Base-by-base conservation (phyloP, 495 filamentous ascomycete species). In the Chaetomium cochliodes region DNA sequence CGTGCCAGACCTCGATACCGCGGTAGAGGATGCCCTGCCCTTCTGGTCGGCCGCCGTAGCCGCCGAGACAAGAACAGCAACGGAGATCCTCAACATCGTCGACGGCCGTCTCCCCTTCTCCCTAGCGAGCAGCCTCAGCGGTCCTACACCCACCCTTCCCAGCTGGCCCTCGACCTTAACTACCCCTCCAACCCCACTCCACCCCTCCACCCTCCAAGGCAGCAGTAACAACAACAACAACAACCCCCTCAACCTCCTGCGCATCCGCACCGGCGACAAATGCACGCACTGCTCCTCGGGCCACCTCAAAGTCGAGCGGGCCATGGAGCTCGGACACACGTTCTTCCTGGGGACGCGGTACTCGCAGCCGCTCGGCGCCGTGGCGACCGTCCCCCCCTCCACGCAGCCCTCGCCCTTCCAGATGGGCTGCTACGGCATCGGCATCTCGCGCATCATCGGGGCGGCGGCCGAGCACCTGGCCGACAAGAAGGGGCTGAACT, bases 381-480 rank as follows among this genome's bases (percentile, higher is more conserved):
- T 73, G 5, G 82, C 93, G 11, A 74, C 78, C 7, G 13, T 76
- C 0, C 78, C 80, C 18, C 20, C 64, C 6, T 41, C 73, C 16
- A 41, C 61, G 37, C 54, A 65, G 28, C 22, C 53, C 22, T 81
- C 85, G 0, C 78, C 87, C 0, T 83, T 97, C 75, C 84, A 94
- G 60, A 97, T 98, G 93, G 94, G 94, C 53, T 98, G 96, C 67
- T 90, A 98, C 69, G 94, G 94, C 1, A 97, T 98, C 63, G 94
- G 94, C 0, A 84, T 98, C 25, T 96, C 93, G 2, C 89, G 94
- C 37, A 86, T 98, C 75, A 88, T 98, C 64, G 92, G 87, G 5
- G 92, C 94, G 6, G 85, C 93, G 2, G 92, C 94, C 0, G 87
- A 92, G 62, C 75, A 79, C 42, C 77, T 92, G n/a, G 80, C 86